Percentiles rank a stretch among this genome's conserved stretches.
These are phyloP conservation scores for Gracilariopsis chorda DNA, from an alignment of 23 red algal species.

Conservation along the genomic window DNA sequence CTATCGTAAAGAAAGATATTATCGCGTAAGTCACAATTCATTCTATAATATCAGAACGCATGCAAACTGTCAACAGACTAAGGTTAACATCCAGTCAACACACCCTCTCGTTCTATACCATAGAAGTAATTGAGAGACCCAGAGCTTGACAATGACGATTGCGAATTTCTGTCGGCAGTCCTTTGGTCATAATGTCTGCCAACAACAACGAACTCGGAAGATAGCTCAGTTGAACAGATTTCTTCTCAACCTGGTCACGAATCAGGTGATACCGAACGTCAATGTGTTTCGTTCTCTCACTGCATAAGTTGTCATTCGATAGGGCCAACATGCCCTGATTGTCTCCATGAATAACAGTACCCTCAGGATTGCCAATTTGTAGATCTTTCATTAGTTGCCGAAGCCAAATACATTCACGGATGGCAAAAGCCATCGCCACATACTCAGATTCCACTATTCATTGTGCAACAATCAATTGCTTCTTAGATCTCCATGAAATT, in stretches of 20 bases:
- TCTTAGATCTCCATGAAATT: background rate
- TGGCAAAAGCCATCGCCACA: background rate
- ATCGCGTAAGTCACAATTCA: no score
- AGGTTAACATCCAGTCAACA: no score
- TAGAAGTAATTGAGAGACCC: background rate
- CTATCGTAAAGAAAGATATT: no score
- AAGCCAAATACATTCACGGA: background rate
- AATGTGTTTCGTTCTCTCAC: background rate
- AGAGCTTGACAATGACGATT: background rate
- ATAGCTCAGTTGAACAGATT: background rate
- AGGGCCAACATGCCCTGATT: background rate
- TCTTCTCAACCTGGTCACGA: background rate
- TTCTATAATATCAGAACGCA: no score
- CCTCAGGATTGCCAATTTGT: background rate
- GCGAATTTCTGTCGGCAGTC: background rate
- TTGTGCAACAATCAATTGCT: background rate
- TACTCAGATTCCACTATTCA: slow-evolving; percentile 15
- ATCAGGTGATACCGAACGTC: background rate
- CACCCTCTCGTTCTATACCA: background rate
- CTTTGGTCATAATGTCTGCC: slow-evolving; percentile 11
- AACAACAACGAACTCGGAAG: background rate
- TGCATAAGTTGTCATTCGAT: background rate
- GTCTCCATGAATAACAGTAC: background rate
- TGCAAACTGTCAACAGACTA: no score
- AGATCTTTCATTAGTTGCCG: background rate